These are phyloP conservation scores for Dryas octopetala DNA, from an alignment of 306 rosid species.

Conservation along the genomic window DNA sequence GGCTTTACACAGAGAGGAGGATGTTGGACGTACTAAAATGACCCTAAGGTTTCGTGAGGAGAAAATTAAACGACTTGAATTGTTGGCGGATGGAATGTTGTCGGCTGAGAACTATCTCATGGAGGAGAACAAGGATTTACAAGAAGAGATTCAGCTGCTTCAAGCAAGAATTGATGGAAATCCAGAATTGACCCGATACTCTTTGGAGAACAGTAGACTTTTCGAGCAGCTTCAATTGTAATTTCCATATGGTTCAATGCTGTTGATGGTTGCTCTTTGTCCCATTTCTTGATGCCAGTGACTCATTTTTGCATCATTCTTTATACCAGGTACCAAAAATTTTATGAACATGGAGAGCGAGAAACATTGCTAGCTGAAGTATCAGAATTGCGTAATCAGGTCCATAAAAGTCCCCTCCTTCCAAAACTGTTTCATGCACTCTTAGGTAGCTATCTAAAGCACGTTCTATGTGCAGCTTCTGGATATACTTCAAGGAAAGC, in stretches of 20 bases:
- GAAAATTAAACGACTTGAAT: slow-evolving; percentile 74
- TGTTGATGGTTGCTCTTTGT: slow-evolving; percentile 21
- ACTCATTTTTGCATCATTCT: slow-evolving; percentile 39
- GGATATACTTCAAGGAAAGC: slow-evolving; percentile 46
- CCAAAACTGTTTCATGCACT: slow-evolving; percentile 8
- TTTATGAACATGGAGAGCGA: slow-evolving; percentile 74
- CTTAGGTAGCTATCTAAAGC: slow-evolving; percentile 30
- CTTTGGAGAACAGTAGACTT: slow-evolving; percentile 67
- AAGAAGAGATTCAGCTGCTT: slow-evolving; percentile 59
- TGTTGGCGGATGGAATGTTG: slow-evolving; percentile 56
- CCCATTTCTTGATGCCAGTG: slow-evolving; percentile 23
- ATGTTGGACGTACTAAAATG: slow-evolving; percentile 44
- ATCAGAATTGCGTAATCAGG: slow-evolving; percentile 81
- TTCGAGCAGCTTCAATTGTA: slow-evolving; percentile 61
- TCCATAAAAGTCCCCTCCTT: slow-evolving; percentile 28
- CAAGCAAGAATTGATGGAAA: slow-evolving; percentile 51
- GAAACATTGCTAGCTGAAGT: slow-evolving; percentile 72
- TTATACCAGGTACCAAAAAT: slow-evolving; percentile 58
- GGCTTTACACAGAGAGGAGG: slow-evolving; percentile 74
- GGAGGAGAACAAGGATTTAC: slow-evolving; percentile 71
- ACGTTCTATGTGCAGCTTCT: slow-evolving; percentile 53
- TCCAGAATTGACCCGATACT: slow-evolving; percentile 51
- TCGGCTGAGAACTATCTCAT: slow-evolving; percentile 67
- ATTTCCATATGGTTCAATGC: slow-evolving; percentile 26
- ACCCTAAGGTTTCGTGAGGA: slow-evolving; percentile 62